These are phyloP conservation scores for Globisporangium radiosum DNA, from an alignment of 352 stramenopile species.

Conservation along the genomic window DNA sequence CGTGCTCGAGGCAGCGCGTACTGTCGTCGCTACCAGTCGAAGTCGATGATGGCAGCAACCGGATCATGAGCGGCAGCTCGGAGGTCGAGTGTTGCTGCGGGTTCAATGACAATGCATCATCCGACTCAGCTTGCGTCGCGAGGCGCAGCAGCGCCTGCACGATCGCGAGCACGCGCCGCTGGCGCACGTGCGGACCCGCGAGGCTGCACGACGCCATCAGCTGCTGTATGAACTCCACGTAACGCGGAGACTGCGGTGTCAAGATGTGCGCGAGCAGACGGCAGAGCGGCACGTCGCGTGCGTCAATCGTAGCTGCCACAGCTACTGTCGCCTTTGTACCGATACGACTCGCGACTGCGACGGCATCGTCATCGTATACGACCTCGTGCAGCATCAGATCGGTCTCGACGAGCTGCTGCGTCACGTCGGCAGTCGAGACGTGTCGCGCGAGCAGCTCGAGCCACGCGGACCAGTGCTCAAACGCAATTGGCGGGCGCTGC, in stretches of 20 bases:
- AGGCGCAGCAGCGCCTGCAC: conserved; percentile 27
- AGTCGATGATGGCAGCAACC: too few species aligned
- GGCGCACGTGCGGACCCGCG: conserved; percentile 18
- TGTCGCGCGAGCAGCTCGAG: conserved; percentile 33
- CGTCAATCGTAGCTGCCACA: too few species aligned
- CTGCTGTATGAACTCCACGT: conserved; percentile 36
- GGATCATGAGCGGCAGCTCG: too few species aligned
- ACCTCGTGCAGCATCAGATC: conserved; percentile 35
- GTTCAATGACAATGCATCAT: too few species aligned
- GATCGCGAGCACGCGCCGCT: conserved; percentile 28
- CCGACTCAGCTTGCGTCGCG: too few species aligned
- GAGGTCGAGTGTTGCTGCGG: too few species aligned
- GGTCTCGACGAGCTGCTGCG: conserved; percentile 42
- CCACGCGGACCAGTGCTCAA: conserved; percentile 44
- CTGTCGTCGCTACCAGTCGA: too few species aligned
- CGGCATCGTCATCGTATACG: too few species aligned
- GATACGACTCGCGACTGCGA: too few species aligned
- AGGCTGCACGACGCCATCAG: conserved; percentile 28
- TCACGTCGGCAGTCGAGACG: conserved; percentile 45
- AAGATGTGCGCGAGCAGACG: conserved; percentile 38
- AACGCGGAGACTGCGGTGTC: conserved; percentile 32
- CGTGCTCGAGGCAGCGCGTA: conserved; percentile 1
- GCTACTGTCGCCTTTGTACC: background rate
- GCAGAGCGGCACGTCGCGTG: conserved; percentile 24
- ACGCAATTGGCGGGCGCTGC: background rate